phyloP scores from a whole-genome alignment of 257 asterid genomes.

The Cordia subcordata region DNA sequence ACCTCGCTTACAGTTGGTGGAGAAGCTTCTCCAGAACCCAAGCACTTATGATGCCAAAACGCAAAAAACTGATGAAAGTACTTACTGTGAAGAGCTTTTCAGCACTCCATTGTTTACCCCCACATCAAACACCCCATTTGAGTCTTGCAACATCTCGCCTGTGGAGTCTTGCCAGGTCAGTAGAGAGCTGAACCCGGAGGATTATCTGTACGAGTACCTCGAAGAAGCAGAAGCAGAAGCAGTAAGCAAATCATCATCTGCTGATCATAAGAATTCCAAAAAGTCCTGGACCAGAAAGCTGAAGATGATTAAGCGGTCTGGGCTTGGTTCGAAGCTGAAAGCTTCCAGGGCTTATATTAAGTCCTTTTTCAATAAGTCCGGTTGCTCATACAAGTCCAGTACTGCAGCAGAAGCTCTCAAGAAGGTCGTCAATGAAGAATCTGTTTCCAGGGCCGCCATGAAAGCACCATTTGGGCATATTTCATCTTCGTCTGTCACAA shows the following conservation, averaged over 20 bases:
- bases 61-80: neutral
- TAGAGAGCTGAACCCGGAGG: constrained; percentile 47
- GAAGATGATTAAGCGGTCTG: constrained; percentile 38
- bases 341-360: constrained; percentile 55
- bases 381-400: constrained; percentile 41
- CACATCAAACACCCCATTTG: constrained; percentile 49
- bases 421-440: neutral
- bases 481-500: neutral
- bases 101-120: constrained; percentile 58
- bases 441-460: constrained; percentile 13
- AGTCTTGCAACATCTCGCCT: constrained; percentile 69
- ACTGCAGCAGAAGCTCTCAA: constrained; percentile 26
- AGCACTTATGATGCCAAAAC: constrained; percentile 7
- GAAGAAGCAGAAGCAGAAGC: constrained; percentile 10
- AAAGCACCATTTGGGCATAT: constrained; percentile 33
- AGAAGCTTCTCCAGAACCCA: constrained; percentile 46
- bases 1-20: constrained; percentile 73
- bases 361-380: constrained; percentile 60
- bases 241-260: constrained; percentile 4
- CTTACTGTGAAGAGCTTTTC: constrained; percentile 29
- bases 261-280: constrained; percentile 17
- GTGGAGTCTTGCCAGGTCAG: constrained; percentile 65
- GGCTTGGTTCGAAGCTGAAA: constrained; percentile 29
- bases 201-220: constrained; percentile 34
- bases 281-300: constrained; percentile 43